Evolutionary conservation across 257 asterid genomes (phyloP).

Genomic region (Rauvolfia tetraphylla): DNA sequence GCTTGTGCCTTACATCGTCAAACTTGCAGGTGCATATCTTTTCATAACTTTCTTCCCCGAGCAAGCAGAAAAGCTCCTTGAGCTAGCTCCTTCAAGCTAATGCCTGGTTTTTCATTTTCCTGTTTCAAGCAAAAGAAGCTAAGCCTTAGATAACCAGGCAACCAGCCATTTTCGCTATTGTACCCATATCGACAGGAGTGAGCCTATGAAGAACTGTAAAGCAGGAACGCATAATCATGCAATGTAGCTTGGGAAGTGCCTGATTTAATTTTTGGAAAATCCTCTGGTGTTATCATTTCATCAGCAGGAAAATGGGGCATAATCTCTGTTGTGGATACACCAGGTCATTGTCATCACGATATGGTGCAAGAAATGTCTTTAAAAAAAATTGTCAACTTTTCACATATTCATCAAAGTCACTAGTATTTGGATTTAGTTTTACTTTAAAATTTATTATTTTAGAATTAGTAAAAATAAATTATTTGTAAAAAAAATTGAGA

Average conservation of each 20-base stretch:
- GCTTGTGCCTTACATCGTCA: background rate
- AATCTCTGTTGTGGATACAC: background rate
- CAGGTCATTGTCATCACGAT: background rate
- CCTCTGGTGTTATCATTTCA: background rate
- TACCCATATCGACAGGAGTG: background rate
- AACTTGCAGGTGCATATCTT: slow-evolving; percentile 66
- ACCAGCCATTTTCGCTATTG: background rate
- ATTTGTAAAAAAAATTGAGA: too few relatives aligned
- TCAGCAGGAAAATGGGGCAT: background rate
- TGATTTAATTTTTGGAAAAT: background rate
- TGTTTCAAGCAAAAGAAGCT: background rate
- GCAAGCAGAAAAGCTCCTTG: slow-evolving; percentile 78
- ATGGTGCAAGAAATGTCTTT: too few relatives aligned
- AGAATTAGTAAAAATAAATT: too few relatives aligned
- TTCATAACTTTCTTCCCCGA: slow-evolving; percentile 87
- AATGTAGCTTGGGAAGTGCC: background rate
- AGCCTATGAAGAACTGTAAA: background rate
- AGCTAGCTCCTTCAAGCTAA: slow-evolving; percentile 53
- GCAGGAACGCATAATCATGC: background rate
- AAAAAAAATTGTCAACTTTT: too few relatives aligned
- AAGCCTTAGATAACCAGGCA: background rate
- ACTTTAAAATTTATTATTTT: too few relatives aligned
- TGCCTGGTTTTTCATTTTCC: slow-evolving; percentile 5
- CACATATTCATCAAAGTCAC: too few relatives aligned
- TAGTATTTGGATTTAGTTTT: too few relatives aligned